phyloP scores from a whole-genome alignment of 768 basidiomycete species.

The Termitomyces sp. region DNA sequence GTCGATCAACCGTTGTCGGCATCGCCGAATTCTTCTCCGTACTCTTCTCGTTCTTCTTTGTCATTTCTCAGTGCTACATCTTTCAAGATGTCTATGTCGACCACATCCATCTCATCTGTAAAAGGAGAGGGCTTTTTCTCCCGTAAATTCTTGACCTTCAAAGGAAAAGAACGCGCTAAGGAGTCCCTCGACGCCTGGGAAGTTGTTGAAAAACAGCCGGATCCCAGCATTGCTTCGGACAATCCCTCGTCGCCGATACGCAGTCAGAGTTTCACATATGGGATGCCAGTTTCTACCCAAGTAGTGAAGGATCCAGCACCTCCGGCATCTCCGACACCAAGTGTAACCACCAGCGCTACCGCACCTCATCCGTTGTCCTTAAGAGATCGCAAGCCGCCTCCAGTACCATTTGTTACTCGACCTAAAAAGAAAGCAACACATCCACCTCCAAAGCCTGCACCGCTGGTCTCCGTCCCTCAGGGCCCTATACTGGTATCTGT shows the following conservation, averaged over 20 bases:
- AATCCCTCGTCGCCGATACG: slow-evolving; percentile 26
- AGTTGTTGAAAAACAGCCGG: slow-evolving; percentile 32
- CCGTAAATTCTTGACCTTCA: slow-evolving; percentile 36
- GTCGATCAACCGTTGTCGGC: slow-evolving; percentile 41
- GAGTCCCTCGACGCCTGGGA: slow-evolving; percentile 47
- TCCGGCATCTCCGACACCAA: slow-evolving; percentile 8
- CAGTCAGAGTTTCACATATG: slow-evolving; percentile 28
- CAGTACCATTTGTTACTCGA: slow-evolving; percentile 25
- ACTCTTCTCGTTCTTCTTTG: slow-evolving; percentile 33
- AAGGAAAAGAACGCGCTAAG: slow-evolving; percentile 38
- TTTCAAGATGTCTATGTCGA: slow-evolving; percentile 33
- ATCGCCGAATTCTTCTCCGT: slow-evolving; percentile 37
- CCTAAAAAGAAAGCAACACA: slow-evolving; percentile 21
- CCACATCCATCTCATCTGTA: slow-evolving; percentile 33
- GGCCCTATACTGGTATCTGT: slow-evolving; percentile 31
- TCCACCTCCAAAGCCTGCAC: slow-evolving; percentile 18
- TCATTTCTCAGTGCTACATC: slow-evolving; percentile 49
- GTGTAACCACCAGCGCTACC: slow-evolving; percentile 7
- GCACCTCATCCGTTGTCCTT: slow-evolving; percentile 20
- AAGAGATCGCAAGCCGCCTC: slow-evolving; percentile 28
- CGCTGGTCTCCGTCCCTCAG: slow-evolving; percentile 14
- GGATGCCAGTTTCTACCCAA: slow-evolving; percentile 15
- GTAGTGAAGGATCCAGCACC: slow-evolving; percentile 5
- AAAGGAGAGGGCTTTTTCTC: slow-evolving; percentile 33
- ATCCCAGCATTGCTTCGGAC: slow-evolving; percentile 24